A percentile compares a stretch with the other conserved stretches of the same genome.
Conservation (phyloP, 768 basidiomycete species). For the Clavulina sp. region DNA sequence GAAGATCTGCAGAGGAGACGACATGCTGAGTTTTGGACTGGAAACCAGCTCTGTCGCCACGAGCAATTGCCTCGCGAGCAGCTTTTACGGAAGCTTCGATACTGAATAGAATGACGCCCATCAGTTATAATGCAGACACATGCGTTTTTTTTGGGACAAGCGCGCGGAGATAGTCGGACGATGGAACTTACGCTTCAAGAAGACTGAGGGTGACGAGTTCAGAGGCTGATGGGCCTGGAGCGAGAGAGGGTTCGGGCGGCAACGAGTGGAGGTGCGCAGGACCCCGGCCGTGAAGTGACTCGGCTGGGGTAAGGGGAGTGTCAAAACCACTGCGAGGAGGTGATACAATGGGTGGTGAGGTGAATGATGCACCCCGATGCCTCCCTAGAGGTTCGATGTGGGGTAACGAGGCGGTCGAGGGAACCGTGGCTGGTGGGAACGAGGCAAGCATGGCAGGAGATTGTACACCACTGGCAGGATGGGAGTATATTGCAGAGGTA, state of each 20-base stretch:
- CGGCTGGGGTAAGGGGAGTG: background rate
- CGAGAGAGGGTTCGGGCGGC: constrained; percentile 22
- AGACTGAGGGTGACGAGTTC: background rate
- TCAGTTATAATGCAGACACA: too few species aligned
- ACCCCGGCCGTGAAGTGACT: background rate
- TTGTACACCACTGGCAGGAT: too few species aligned
- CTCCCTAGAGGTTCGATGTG: too few species aligned
- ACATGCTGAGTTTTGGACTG: background rate
- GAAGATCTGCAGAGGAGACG: background rate
- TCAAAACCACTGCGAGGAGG: background rate
- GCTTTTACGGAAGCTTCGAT: background rate
- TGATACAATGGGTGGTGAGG: constrained; percentile 8
- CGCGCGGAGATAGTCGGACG: background rate
- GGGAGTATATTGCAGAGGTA: too few species aligned
- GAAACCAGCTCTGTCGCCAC: background rate
- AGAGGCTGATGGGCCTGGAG: constrained; percentile 2
- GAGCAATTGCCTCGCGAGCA: background rate
- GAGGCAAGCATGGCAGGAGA: too few species aligned
- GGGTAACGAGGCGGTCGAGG: too few species aligned
- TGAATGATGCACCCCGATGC: constrained; percentile 29
- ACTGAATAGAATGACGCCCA: too few species aligned
- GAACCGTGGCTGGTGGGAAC: too few species aligned
- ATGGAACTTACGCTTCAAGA: background rate
- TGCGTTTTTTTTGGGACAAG: background rate
- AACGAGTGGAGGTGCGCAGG: constrained; percentile 15